Conservation (phyloP, 371 early-diverging fungal genomes). For the Blakeslea trispora region DNA sequence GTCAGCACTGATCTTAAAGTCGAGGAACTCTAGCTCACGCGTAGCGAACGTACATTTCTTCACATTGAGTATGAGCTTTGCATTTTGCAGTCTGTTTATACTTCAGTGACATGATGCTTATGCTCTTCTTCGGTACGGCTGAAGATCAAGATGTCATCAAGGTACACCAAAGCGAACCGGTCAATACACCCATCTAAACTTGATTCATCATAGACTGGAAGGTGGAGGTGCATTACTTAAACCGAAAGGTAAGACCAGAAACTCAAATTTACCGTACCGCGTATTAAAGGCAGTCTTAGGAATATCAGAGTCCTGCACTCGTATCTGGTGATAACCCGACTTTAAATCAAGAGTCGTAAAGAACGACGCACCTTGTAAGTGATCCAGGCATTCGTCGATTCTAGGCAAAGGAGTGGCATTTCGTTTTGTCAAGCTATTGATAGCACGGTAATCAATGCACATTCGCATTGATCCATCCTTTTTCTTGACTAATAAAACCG, state of each 20-base stretch:
- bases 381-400: no score
- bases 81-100: neutral
- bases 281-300: conserved; percentile 55
- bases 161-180: no score
- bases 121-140: neutral
- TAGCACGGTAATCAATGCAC: conserved; percentile 34
- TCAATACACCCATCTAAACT: no score
- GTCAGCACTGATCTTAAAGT: neutral
- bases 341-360: conserved; percentile 56
- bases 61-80: neutral
- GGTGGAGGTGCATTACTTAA: no score
- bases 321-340: conserved; percentile 31
- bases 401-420: conserved; percentile 44
- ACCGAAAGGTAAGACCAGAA: conserved; percentile 56
- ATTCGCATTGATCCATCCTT: conserved; percentile 37
- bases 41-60: conserved; percentile 2
- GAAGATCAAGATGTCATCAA: neutral
- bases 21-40: no score
- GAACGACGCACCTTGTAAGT: conserved; percentile 24
- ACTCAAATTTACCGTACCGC: conserved; percentile 45
- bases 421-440: conserved; percentile 49
- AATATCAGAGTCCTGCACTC: conserved; percentile 18
- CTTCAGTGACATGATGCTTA: neutral
- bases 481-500: conserved; percentile 49
- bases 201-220: no score